phyloP scores from a whole-genome alignment of 805 yeast genomes.

The Saccharomycopsis capsularis region DNA sequence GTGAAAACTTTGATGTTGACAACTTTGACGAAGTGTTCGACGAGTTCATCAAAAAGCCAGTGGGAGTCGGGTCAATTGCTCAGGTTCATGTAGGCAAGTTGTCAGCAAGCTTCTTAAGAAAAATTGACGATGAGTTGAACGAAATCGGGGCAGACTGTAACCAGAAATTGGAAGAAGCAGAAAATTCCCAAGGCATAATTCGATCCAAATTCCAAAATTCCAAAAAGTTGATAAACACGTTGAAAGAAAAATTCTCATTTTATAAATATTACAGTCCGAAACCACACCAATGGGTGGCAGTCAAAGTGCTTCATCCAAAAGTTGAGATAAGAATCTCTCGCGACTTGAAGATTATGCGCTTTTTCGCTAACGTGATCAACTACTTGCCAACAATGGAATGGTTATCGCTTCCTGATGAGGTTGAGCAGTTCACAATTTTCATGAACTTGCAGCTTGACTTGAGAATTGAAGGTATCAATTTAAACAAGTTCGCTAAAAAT shows the following conservation, averaged over 20 bases:
- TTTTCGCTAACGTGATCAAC: slow-evolving; percentile 68
- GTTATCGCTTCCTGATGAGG: slow-evolving; percentile 93
- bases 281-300: slow-evolving; percentile 62
- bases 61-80: slow-evolving; percentile 98
- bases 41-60: slow-evolving; percentile 64
- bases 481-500: slow-evolving; percentile 62
- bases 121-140: slow-evolving; percentile 26
- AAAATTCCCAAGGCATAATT: slow-evolving; percentile 15
- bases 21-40: slow-evolving; percentile 70
- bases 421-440: slow-evolving; percentile 73
- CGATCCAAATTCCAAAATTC: slow-evolving; percentile 28
- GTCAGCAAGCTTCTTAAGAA: slow-evolving; percentile 37
- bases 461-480: slow-evolving; percentile 80
- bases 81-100: slow-evolving; percentile 82
- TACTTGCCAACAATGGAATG: slow-evolving; percentile 92
- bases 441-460: slow-evolving; percentile 88
- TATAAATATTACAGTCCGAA: slow-evolving; percentile 25
- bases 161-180: slow-evolving; percentile 20
- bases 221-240: slow-evolving; percentile 24
- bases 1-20: slow-evolving; percentile 43
- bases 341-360: slow-evolving; percentile 76
- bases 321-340: slow-evolving; percentile 67
- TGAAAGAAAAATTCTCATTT: slow-evolving; percentile 26
- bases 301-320: slow-evolving; percentile 87
- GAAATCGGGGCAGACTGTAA: slow-evolving; percentile 23